A percentile compares a stretch with the other conserved stretches of the same genome.
Conservation (phyloP, 2,329 filamentous ascomycete genomes). For the Trichophyton verrucosum region DNA sequence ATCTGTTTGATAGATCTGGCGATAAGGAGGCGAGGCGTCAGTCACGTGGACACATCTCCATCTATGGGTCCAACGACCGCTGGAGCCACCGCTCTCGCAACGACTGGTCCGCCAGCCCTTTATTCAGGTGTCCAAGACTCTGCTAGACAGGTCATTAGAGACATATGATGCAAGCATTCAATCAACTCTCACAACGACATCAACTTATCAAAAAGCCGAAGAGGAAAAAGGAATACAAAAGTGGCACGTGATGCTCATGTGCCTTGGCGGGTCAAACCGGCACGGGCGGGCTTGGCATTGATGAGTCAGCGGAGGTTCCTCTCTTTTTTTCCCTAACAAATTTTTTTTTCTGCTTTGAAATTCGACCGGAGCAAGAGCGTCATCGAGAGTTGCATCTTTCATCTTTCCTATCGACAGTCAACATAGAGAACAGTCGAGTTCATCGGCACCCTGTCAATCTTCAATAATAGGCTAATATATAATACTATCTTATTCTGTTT, state of each 20-base stretch:
- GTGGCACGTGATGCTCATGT: not conserved
- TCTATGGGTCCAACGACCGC: not conserved
- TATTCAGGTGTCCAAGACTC: too few relatives aligned
- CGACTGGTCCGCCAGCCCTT: not conserved
- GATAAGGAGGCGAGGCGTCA: not conserved
- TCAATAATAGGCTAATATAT: not conserved
- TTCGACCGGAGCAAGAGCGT: not conserved
- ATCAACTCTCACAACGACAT: not conserved
- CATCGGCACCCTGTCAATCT: not conserved
- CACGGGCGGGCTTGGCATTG: not conserved
- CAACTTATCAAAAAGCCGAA: not conserved
- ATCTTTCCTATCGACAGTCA: not conserved
- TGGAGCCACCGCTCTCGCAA: not conserved
- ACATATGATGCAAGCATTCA: not conserved
- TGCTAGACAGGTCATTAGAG: too few relatives aligned
- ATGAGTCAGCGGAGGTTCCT: not conserved
- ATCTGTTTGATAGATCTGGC: not conserved
- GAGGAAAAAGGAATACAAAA: not conserved
- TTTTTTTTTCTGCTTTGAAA: not conserved
- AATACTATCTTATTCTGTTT: not conserved
- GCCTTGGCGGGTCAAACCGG: constrained; percentile 3
- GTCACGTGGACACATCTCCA: not conserved
- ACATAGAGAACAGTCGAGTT: not conserved
- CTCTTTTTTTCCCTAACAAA: not conserved
- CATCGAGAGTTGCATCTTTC: not conserved